Evolutionary conservation across 768 basidiomycete genomes (phyloP).

Genomic region (Solioccasus polychromus): DNA sequence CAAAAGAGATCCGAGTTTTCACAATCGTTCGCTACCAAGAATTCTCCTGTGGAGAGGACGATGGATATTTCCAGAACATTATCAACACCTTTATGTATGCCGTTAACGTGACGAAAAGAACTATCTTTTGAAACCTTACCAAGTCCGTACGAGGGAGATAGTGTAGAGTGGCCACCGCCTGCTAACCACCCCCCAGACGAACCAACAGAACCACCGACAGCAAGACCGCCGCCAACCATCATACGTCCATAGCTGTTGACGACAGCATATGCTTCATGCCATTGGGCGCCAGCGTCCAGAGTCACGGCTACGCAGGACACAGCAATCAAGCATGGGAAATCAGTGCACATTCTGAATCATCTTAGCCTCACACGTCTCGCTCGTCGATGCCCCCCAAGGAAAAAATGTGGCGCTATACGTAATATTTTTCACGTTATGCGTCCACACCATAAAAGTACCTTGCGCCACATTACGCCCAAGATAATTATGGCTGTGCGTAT

Average conservation of each 20-base stretch:
- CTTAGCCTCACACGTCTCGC: constrained; percentile 23
- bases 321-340: constrained; percentile 3
- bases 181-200: constrained; percentile 50
- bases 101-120: background rate
- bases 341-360: background rate
- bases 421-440: constrained; percentile 41
- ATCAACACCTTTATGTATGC: constrained; percentile 41
- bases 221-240: constrained; percentile 49
- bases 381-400: constrained; percentile 31
- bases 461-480: constrained; percentile 40
- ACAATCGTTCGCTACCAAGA: constrained; percentile 38
- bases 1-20: constrained; percentile 50
- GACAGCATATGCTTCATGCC: constrained; percentile 43
- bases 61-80: constrained; percentile 46
- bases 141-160: constrained; percentile 42
- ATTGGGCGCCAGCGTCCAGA: constrained; percentile 46
- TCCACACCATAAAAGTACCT: constrained; percentile 42
- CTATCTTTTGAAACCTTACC: constrained; percentile 24
- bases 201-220: constrained; percentile 40
- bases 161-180: constrained; percentile 47
- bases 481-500: constrained; percentile 33
- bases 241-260: constrained; percentile 37
- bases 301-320: constrained; percentile 26
- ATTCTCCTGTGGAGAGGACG: constrained; percentile 42
- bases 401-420: constrained; percentile 29